Base-by-base conservation (phyloP, 2,329 filamentous ascomycete genomes). In the Alternaria panax region DNA sequence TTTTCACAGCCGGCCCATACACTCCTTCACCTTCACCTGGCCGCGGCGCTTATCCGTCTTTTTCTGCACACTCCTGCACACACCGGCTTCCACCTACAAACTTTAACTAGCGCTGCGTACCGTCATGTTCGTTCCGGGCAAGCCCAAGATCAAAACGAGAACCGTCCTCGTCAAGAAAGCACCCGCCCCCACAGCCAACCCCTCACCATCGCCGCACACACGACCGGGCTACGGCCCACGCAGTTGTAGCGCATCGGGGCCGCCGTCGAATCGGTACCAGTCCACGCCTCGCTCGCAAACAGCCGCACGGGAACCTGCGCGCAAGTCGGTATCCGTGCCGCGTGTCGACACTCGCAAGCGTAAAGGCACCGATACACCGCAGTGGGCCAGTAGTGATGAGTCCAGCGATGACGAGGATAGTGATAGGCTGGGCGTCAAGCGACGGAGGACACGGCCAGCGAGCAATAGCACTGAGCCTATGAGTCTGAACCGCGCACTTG, bases 381-480 rank as follows among this genome's bases (percentile, higher is more conserved):
- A 74, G 54, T 74, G 65, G 67, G 73, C 69, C 7, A 73, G 68
- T 59, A 77, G 74, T 59, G 73, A 75, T 38, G 72, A 75, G 42
- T 64, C 66, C 32, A 72, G 69, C 61, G 70, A 70, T 16, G 70
- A 68, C 18, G 72, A 72, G 24, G 66, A 68, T 36, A 64, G 73
- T n/a, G 67, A 75, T n/a, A 66, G 66, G 22, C 52, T 69, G 53
- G 68, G 64, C 16, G 65, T 67, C 24, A 68, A 67, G 55, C 54
- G 75, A 40, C 55, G 64, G 60, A 76, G 75, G 65, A 71, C 74
- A 38, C 63, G 74, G 59, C 75, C 75, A 54, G 76, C 71, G 53
- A 78, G 75, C 64, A 75, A 62, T 32, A 77, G 75, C 50, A 73
- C 71, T 2, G 77, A 79, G 65, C 77, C 76, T 4, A 62, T 67